A percentile compares a stretch with the other conserved stretches of the same genome.
Evolutionary conservation across 352 stramenopile genomes (phyloP).

Genomic region (Halophytophthora batemanensis): DNA sequence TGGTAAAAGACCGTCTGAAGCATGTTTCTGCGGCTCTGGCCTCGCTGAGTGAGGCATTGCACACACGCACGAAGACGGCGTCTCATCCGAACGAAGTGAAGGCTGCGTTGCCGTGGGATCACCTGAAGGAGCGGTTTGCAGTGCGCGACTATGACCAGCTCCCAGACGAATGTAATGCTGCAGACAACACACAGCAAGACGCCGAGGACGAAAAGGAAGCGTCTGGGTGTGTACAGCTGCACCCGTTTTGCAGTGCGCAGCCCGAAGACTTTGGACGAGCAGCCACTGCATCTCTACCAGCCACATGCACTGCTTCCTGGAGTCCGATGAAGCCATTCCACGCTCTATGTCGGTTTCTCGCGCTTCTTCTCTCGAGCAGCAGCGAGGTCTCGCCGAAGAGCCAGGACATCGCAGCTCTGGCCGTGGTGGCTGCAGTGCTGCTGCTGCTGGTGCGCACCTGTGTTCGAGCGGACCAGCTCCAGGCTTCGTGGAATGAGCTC

Average conservation of each 20-base stretch:
- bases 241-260: too few relatives aligned
- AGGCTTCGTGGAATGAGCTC: slow-evolving; percentile 14
- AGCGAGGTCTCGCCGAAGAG: too few relatives aligned
- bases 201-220: neutral
- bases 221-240: too few relatives aligned
- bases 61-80: neutral
- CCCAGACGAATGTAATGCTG: neutral
- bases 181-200: neutral
- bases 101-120: slow-evolving; percentile 10
- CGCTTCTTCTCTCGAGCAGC: too few relatives aligned
- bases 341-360: too few relatives aligned
- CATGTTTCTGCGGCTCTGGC: slow-evolving; percentile 22
- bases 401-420: neutral
- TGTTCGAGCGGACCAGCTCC: slow-evolving; percentile 5
- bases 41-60: slow-evolving; percentile 9
- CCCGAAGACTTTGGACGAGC: too few relatives aligned
- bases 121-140: slow-evolving; percentile 11
- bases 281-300: too few relatives aligned
- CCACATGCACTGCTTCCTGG: too few relatives aligned
- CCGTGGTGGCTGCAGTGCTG: slow-evolving; percentile 2
- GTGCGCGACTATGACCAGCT: slow-evolving; percentile 10
- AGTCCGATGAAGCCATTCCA: too few relatives aligned
- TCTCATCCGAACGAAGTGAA: neutral
- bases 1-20: slow-evolving; percentile 54
- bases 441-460: slow-evolving; percentile 13